A percentile compares a stretch with the other conserved stretches of the same genome.
phyloP scores from a whole-genome alignment of 2,329 filamentous ascomycete species.

The Sarocladiaceae sp. region DNA sequence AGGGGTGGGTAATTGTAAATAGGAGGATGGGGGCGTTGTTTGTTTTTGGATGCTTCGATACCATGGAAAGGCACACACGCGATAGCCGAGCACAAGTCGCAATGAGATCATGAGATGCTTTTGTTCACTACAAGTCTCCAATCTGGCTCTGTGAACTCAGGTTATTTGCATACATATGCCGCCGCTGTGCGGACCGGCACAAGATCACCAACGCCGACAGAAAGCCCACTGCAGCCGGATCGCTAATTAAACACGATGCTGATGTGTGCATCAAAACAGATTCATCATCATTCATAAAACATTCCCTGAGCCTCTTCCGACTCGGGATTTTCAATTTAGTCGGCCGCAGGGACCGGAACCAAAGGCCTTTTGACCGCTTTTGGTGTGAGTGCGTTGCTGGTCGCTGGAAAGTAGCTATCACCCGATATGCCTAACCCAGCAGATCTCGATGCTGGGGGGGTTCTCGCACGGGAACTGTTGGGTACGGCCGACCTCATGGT shows the following conservation, averaged over 20 bases:
- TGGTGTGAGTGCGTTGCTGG: constrained; percentile 18
- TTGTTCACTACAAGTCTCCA: too few relatives aligned
- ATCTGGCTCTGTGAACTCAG: too few relatives aligned
- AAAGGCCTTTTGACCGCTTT: constrained; percentile 24
- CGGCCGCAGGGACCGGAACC: constrained; percentile 8
- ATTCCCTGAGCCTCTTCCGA: too few relatives aligned
- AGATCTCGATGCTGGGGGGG: constrained; percentile 35
- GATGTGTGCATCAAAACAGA: too few relatives aligned
- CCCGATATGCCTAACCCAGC: constrained; percentile 20
- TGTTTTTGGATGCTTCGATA: constrained; percentile 13
- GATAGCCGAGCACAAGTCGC: not conserved
- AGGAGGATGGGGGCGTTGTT: constrained; percentile 12
- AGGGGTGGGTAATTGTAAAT: not conserved
- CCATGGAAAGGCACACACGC: constrained; percentile 2
- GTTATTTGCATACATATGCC: too few relatives aligned
- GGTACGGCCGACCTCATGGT: constrained; percentile 23
- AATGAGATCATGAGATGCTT: constrained; percentile 6
- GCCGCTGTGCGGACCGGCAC: too few relatives aligned
- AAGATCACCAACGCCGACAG: too few relatives aligned
- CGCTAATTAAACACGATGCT: too few relatives aligned
- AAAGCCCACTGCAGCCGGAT: too few relatives aligned
- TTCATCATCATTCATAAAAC: too few relatives aligned
- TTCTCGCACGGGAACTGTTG: constrained; percentile 43
- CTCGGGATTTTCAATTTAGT: not conserved
- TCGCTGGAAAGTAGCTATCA: constrained; percentile 37